Evolutionary conservation across 2,329 filamentous ascomycete genomes (phyloP), one percentile per base, ranked within the genome.

Genomic region (Arthrobotrys entomopaga): DNA sequence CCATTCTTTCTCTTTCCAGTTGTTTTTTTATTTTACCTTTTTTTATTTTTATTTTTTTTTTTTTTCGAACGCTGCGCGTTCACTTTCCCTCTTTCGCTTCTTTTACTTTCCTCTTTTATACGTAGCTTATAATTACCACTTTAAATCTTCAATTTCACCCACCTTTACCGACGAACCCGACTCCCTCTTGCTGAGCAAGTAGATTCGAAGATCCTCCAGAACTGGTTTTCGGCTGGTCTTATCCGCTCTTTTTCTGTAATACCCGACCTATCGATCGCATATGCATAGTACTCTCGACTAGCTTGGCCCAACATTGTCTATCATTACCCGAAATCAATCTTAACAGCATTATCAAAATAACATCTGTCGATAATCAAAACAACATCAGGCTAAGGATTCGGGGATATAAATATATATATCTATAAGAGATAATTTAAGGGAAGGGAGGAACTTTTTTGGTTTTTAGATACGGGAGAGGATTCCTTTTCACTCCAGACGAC

Each of bases 11-110:
- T 20, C 34, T 34, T 59, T 54, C 61, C 11, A 50, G 20, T 22
- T 34, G n/a, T 46, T 46, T 46, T 46, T 46, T 46, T 13, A 46
- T n/a, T 49, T 29, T 40, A 59, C 38, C 42, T 53, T 58, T n/a
- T n/a, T n/a, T n/a, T n/a, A n/a, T n/a, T n/a, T n/a, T n/a, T n/a
- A 61, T 42, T 29, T 50, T 53, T 52, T 15, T n/a, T 66, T 42
- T 29, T 50, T 53, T 52, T 15, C n/a, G 46, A 58, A 63, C 70
- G 70, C 70, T 74, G 70, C 63, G 70, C 70, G 70, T 74, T 74
- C 57, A 61, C 61, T 42, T 73, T 61, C 70, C 53, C 38, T 67
- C 57, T 40, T 74, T 67, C 63, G 63, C 48, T 67, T 67, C 70
- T 46, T 59, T 42, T 54, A 49, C 56, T 56, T 69, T 24, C 52